Percentiles rank a stretch among this genome's conserved stretches.
Evolutionary conservation across 2,329 filamentous ascomycete genomes (phyloP).

Genomic region (Graphilbum fragrans): DNA sequence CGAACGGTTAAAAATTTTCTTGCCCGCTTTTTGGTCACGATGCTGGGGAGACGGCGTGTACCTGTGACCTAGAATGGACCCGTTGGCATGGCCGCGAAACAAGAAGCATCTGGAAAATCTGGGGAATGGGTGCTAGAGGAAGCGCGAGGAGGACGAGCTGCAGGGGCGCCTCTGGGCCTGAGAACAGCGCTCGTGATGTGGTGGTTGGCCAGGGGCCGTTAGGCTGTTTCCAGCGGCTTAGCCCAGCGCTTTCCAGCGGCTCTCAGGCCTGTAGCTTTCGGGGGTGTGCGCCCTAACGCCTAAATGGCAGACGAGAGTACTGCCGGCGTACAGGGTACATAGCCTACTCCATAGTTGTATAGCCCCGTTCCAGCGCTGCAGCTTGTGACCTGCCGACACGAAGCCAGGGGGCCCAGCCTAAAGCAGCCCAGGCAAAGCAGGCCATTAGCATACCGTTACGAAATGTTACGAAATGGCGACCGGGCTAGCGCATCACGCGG

Average conservation of each 20-base stretch:
- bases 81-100: not conserved
- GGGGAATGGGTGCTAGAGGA: not conserved
- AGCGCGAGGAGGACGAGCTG: not conserved
- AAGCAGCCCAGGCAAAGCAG: not conserved
- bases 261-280: too few relatives aligned
- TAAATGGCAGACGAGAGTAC: too few relatives aligned
- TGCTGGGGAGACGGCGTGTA: not conserved
- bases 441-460: slow-evolving; percentile 13
- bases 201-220: too few relatives aligned
- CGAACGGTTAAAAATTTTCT: not conserved
- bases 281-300: too few relatives aligned
- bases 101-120: not conserved
- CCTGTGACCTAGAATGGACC: not conserved
- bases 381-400: too few relatives aligned
- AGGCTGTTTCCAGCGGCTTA: not conserved
- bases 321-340: slow-evolving; percentile 1
- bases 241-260: not conserved
- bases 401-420: too few relatives aligned
- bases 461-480: slow-evolving; percentile 15
- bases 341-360: too few relatives aligned
- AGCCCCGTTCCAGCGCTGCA: too few relatives aligned
- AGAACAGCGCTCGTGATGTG: too few relatives aligned
- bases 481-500: slow-evolving; percentile 12
- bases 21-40: not conserved
- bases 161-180: not conserved